Evolutionary conservation across 2,329 filamentous ascomycete species (phyloP), one percentile per base, ranked within the genome.

Genomic region (Xylaria sp.): DNA sequence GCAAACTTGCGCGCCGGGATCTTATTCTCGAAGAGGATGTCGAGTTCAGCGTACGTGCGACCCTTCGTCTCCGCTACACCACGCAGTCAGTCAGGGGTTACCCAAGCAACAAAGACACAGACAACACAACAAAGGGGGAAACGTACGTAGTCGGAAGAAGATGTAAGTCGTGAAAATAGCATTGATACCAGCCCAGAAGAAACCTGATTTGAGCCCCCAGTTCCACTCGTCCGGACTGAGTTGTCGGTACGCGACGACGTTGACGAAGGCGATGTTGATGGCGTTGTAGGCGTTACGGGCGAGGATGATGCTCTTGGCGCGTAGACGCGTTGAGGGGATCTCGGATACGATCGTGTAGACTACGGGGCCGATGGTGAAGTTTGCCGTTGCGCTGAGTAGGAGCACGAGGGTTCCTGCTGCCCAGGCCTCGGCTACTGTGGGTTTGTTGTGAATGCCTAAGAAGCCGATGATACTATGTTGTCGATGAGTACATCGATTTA

Each of bases 261-360:
- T 78, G 61, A 74, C 72, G 57, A 76, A 70, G 54, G 69, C 66
- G 59, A 80, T 76, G 62, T 75, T 75, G 61, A 73, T 69, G 39
- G 79, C 68, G 61, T 79, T 77, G 69, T 79, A 79, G 8, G 71
- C 69, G 60, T 75, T 76, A 8, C 77, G 71, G 1, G 76, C 74
- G 19, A 80, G 69, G 13, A 78, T 76, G 16, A 79, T 75, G 16
- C 78, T 79, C 68, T 79, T 78, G 37, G 74, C 71, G 37, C 76
- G 73, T 10, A 80, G 72, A 8, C 78, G 75, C 3, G 75, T 75
- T 0, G 78, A 79, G 0, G 77, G 76, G 9, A 76, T 74, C 62
- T 81, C 79, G 2, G 78, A 73, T 1, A 79, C 81, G 66, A 80
- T 73, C 6, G 75, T 74, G 65, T 79, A 81, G 8, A 76, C 74